Base-by-base conservation (phyloP, 225 moss, liverwort and hornwort genomes). In the Polytrichum commune region DNA sequence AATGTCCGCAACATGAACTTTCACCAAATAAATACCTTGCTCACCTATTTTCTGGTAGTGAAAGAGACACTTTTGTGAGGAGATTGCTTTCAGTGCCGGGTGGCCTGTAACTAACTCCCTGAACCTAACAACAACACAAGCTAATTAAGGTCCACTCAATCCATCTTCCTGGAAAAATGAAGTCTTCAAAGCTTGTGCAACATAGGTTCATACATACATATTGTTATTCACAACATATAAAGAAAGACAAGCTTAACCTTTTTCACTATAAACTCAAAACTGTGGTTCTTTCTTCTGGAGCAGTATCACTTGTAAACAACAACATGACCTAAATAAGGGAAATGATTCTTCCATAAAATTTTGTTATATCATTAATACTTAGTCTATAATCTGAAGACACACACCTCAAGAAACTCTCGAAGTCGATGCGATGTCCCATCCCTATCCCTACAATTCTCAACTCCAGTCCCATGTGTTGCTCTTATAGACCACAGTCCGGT, bases 11-110 rank as follows among this genome's bases (percentile, higher is more conserved):
- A 13, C 46, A 16, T 38, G 38, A 38, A 38, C 38, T 38, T 35
- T 9, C 9, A 35, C 46, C 35, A 46, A 46, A 16, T 46, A 46
- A 46, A 46, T 46, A 16, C 46, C 58, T 33, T 58, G 29, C 60
- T 67, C 71, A 95, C 93, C 96, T 92, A 70, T 90, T 98, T 26
- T 86, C 87, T 57, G 91, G 83, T 72, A 98, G 89, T 73, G 95
- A 98, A 77, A 98, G 79, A 77, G 84, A 90, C 63, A 95, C 98
- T 68, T 95, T 84, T 71, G 89, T 87, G 1, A 98, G 87, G 54
- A 98, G 91, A 77, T 83, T 80, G 18, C 88, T 71, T 74, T 86
- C 72, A 56, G 95, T 98, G 65, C 98, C 98, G 62, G 95, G 98
- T 33, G 95, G 92, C 68, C 93, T 87, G 78, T 87, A 95, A 19